A percentile compares a stretch with the other conserved stretches of the same genome.
Evolutionary conservation across 495 filamentous ascomycete genomes (phyloP).

Genomic region (Tuber magnatum): DNA sequence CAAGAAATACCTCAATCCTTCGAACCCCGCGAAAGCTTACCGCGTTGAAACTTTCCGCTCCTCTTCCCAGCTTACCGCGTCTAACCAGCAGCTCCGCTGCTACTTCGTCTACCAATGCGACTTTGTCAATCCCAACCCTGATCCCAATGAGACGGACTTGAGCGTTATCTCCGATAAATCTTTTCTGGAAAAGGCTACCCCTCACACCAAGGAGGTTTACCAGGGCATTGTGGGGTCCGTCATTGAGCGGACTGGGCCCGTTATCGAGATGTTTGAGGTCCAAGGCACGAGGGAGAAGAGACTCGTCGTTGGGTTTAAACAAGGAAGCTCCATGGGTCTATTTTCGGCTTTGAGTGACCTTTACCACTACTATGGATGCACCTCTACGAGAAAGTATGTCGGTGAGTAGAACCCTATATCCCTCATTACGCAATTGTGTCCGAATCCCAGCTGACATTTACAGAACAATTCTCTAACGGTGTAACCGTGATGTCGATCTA

Average conservation of each 20-base stretch:
- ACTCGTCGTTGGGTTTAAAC: conserved; percentile 86
- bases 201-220: conserved; percentile 91
- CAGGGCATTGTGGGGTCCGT: conserved; percentile 83
- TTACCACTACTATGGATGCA: conserved; percentile 97
- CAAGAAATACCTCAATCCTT: conserved; percentile 75
- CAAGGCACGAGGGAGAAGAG: conserved; percentile 83
- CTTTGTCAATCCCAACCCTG: conserved; percentile 67
- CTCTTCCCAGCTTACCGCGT: conserved; percentile 56
- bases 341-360: conserved; percentile 94
- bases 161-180: conserved; percentile 87
- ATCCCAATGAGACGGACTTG: conserved; percentile 73
- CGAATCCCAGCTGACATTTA: conserved; percentile 13
- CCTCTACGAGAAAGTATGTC: conserved; percentile 92
- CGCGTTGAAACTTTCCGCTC: conserved; percentile 97
- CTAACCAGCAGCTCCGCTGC: conserved; percentile 77
- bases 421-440: not conserved
- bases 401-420: conserved; percentile 16
- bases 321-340: conserved; percentile 82
- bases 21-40: conserved; percentile 53
- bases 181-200: conserved; percentile 89
- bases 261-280: conserved; percentile 97
- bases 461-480: conserved; percentile 95
- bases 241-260: conserved; percentile 74
- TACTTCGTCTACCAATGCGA: conserved; percentile 97
- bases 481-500: conserved; percentile 95